These are phyloP conservation scores for Digitaria exilis DNA, from an alignment of 202 grass and related monocot species.

Conservation along the genomic window DNA sequence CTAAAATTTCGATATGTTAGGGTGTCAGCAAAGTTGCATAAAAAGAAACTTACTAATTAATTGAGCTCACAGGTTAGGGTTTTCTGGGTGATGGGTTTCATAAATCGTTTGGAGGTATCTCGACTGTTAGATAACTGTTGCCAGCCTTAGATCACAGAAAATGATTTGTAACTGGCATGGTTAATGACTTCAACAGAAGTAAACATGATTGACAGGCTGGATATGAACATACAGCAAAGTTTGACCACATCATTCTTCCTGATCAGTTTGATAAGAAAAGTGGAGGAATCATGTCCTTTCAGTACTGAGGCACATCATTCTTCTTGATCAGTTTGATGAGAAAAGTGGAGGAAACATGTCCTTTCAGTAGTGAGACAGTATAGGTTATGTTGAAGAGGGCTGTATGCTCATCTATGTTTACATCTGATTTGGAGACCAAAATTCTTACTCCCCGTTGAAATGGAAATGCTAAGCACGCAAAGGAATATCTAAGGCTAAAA, in stretches of 20 bases:
- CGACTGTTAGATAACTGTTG: conserved; percentile 33
- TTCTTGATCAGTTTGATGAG: conserved; percentile 36
- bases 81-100: conserved; percentile 11
- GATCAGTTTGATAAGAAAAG: conserved; percentile 39
- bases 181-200: conserved; percentile 28
- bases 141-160: conserved; percentile 37
- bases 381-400: conserved; percentile 28
- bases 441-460: background rate
- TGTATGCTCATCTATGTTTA: conserved; percentile 12
- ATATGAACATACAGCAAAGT: conserved; percentile 8
- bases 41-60: conserved; percentile 48
- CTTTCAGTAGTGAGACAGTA: conserved; percentile 31
- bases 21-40: conserved; percentile 41
- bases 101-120: conserved; percentile 30
- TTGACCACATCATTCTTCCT: conserved; percentile 16
- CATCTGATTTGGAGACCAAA: conserved; percentile 35
- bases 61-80: conserved; percentile 33
- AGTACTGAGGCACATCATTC: conserved; percentile 24
- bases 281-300: conserved; percentile 39
- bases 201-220: conserved; percentile 36
- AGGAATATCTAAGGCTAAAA: conserved; percentile 19
- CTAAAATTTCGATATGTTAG: conserved; percentile 30
- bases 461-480: conserved; percentile 37
- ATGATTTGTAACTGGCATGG: conserved; percentile 20
- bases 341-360: conserved; percentile 36